Base-by-base conservation (phyloP, 495 filamentous ascomycete genomes). In the Penicillium coprophilum region DNA sequence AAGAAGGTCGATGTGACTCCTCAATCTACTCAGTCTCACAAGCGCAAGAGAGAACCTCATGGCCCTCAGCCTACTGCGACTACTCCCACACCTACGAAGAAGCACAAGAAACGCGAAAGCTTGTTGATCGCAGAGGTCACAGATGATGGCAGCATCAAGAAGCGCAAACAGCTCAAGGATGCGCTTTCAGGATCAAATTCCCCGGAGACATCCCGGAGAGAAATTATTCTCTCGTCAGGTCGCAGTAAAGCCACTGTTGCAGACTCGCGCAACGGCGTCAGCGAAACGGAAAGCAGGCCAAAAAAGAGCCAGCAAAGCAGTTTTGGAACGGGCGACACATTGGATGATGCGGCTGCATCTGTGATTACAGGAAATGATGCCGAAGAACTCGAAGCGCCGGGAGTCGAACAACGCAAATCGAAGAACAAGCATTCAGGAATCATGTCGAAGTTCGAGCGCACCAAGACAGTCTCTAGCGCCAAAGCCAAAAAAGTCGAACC, bases 381-480 rank as follows among this genome's bases (percentile, higher is more conserved):
- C 20, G 48, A 55, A 15, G 44, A 61, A 9, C 27, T 48, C 15
- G 48, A 50, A 9, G 56, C 62, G 2, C 9, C 24, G 11, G 49
- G 58, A 20, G 19, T 19, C 17, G 53, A 48, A 28, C 43, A 57
- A 40, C 40, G 59, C 17, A 62, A 73, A n/a, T 20, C 54, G 7
- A 72, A 68, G 41, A 59, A 64, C 47, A 77, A 79, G 50, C 73
- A 78, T 56, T 68, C 75, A 2, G 68, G 69, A 4, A 71, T 82
- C 13, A 39, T 76, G 30, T 73, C 72, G 13, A 82, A 77, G 54
- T 80, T 79, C 56, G 70, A 79, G 53, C 68, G 71, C n/a, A 69
- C 65, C 1, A 73, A 75, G 45, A 63, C 60, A 1, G 68, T 63
- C 41, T 64, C 70, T n/a, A 66, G 65, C 39, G 57, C 62, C n/a